These are phyloP conservation scores for Stagonosporopsis chrysanthemi DNA, from an alignment of 2,329 filamentous ascomycete species.

Conservation along the genomic window DNA sequence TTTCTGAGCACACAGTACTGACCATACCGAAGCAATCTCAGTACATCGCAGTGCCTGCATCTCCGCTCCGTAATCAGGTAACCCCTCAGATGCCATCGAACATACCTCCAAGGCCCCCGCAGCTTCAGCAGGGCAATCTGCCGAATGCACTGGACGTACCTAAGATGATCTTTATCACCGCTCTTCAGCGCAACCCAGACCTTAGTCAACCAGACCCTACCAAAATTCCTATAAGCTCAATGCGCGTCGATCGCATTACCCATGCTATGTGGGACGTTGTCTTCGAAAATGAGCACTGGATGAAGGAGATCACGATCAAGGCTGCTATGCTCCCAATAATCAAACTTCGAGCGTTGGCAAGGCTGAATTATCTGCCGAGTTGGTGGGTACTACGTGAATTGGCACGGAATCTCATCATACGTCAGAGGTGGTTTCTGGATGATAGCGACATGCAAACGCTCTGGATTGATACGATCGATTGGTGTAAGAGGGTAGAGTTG, in stretches of 20 bases:
- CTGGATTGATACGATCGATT: slow-evolving; percentile 11
- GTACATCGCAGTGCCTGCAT: not conserved
- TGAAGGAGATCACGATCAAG: slow-evolving; percentile 13
- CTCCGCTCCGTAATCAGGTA: not conserved
- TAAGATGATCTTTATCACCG: not conserved
- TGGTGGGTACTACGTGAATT: slow-evolving; percentile 34
- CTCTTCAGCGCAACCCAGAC: not conserved
- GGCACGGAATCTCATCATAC: not conserved
- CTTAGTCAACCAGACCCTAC: not conserved
- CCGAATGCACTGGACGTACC: not conserved
- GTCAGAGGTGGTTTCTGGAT: slow-evolving; percentile 6
- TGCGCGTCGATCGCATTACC: slow-evolving; percentile 15
- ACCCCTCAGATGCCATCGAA: not conserved
- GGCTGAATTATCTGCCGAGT: slow-evolving; percentile 28
- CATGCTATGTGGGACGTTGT: slow-evolving; percentile 27
- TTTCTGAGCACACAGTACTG: not conserved
- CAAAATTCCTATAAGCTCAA: not conserved
- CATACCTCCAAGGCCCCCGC: not conserved
- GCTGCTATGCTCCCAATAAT: slow-evolving; percentile 15
- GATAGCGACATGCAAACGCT: slow-evolving; percentile 19
- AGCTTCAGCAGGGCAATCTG: not conserved
- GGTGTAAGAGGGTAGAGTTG: not conserved
- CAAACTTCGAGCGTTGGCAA: slow-evolving; percentile 28
- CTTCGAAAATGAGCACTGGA: slow-evolving; percentile 6
- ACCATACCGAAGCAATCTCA: not conserved